Evolutionary conservation across 2,329 filamentous ascomycete genomes (phyloP), one percentile per base, ranked within the genome.

Genomic region (Fusarium nygamai): DNA sequence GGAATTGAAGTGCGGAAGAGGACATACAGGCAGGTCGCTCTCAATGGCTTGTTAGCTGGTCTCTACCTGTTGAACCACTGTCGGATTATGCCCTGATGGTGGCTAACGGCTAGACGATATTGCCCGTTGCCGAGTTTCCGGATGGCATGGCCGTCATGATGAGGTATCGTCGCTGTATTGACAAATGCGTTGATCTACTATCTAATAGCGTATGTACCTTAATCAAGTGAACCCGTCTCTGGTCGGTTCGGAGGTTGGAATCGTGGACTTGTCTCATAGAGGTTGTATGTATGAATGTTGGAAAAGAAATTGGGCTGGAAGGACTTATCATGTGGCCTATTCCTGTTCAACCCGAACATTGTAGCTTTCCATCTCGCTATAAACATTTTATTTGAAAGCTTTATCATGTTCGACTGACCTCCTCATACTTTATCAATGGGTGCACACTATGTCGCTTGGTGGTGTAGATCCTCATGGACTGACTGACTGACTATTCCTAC

Each of bases 131-230:
- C 46, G 53, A 57, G 48, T 43, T 41, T 58, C 57, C 53, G 38
- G 24, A 63, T 72, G 71, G 64, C 43, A 72, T 72, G 56, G 72
- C 60, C 31, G 34, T 34, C 27, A 39, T 57, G n/a, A 53, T 53
- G n/a, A 53, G 19, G 33, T 36, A 27, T 36, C n/a, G 31, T 36
- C 27, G n/a, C 20, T 20, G 31, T 24, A 34, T 34, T 34, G 20
- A 29, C 12, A 29, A 54, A 54, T 22, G 24, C 19, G 10, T 29
- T 39, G 20, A 16, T 54, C 10, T 54, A 13, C 22, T 33, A 24
- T 33, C 22, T 33, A 50, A 33, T 7, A 33, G 29, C 29, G 22
- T n/a, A n/a, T 22, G 11, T 22, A 54, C 22, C 24, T 22, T 12
- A 29, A 29, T 54, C n/a, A 38, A n/a, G 34, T 10, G 20, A 29